Evolutionary conservation across 2,329 filamentous ascomycete genomes (phyloP), one percentile per base, ranked within the genome.

Genomic region (Didymella pomorum): DNA sequence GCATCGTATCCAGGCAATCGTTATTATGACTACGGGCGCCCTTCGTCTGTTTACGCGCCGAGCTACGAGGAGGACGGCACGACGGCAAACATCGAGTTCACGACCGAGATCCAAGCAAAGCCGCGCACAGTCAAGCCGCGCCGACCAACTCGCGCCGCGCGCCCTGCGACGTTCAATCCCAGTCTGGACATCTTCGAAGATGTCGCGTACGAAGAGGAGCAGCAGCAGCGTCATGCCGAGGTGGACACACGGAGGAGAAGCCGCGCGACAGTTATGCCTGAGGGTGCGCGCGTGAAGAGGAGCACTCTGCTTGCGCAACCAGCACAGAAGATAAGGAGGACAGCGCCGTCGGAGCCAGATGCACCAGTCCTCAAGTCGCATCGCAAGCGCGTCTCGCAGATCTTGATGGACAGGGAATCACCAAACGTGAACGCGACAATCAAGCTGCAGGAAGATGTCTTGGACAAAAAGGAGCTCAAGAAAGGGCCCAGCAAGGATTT

Each of bases 401-500:
- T 76, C 43, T 63, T 71, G 20, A 60, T 50, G 28, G 74, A 76
- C 12, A 65, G 66, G 33, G 58, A 71, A 18, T 63, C 41, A 5
- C 44, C 45, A 9, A 69, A 71, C n/a, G 51, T 61, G 7, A 71
- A 73, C 56, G 68, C 72, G 12, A 75, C 74, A 2, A 56, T 72
- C 14, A 66, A 68, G 39, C 58, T 76, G 48, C 71, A 70, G 12
- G 72, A 76, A 33, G 64, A 73, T 21, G 35, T 66, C 8, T 37
- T 75, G 47, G 67, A 72, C 39, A 73, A 64, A 63, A 69, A 64
- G 20, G 75, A 78, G 43, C 56, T 70, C 54, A 71, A 67, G 62
- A 74, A 68, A 18, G 68, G 60, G 3, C 66, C 69, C 7, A 71
- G 65, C 58, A 81, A 81, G 64, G 77, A 81, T 18, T 73, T 76